These are phyloP conservation scores for Plasmodium malariae DNA, from an alignment of 169 alveolate species.

Conservation along the genomic window DNA sequence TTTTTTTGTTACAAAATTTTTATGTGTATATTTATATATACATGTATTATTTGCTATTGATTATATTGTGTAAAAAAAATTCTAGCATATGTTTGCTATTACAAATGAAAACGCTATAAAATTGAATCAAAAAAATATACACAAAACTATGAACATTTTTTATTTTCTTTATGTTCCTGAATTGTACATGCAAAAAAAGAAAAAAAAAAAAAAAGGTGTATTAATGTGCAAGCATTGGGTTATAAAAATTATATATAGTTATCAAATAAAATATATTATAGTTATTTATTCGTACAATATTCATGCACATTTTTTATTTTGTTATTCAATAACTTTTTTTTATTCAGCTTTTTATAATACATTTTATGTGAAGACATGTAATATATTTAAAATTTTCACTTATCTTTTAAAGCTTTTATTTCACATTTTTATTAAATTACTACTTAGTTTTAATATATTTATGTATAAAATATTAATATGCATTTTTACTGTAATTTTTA, in stretches of 20 bases:
- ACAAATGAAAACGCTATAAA: not conserved
- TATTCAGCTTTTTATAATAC: too few species aligned
- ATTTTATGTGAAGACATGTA: too few species aligned
- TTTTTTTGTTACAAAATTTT: too few species aligned
- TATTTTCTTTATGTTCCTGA: constrained; percentile 2
- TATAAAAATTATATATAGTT: not conserved
- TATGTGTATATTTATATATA: constrained; percentile 2
- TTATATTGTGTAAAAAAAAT: not conserved
- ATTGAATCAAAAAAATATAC: not conserved
- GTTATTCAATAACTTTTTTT: too few species aligned
- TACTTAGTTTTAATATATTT: too few species aligned
- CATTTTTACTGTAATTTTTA: not conserved
- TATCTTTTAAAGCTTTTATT: too few species aligned
- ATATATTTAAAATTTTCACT: too few species aligned
- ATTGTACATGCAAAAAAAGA: constrained; percentile 37
- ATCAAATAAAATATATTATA: not conserved
- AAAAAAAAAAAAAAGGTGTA: constrained; percentile 24
- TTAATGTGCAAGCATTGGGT: constrained; percentile 5
- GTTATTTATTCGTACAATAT: not conserved
- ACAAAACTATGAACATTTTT: not conserved
- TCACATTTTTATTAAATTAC: too few species aligned
- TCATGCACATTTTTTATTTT: not conserved
- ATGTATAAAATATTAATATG: too few species aligned
- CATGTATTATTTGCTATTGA: not conserved
- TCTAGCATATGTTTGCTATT: constrained; percentile 4